Conservation (phyloP, 345 rosid genomes). For the Linum tenue region DNA sequence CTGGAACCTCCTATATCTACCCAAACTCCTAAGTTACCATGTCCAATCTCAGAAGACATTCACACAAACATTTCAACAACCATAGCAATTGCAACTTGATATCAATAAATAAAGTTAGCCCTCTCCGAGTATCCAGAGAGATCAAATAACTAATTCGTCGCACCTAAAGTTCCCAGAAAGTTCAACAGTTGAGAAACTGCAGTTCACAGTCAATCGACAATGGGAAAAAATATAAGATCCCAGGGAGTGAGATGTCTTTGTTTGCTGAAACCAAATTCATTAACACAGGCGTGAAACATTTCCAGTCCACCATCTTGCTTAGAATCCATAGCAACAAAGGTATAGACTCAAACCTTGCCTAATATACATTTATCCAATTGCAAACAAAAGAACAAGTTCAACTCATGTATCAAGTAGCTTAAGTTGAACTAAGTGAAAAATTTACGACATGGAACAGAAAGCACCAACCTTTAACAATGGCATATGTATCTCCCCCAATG, state of each 20-base stretch:
- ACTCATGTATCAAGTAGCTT: not conserved
- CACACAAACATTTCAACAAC: not conserved
- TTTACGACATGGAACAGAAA: conserved; percentile 11
- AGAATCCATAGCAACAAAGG: not conserved
- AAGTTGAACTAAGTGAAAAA: conserved; percentile 9
- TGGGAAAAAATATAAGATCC: not conserved
- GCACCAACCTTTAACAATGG: conserved; percentile 88
- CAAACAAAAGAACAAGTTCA: conserved; percentile 1
- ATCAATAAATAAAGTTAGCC: not conserved
- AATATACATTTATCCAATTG: not conserved
- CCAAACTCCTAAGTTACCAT: not conserved
- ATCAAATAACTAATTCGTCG: not conserved
- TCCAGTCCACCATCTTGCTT: not conserved
- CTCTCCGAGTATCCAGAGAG: no score
- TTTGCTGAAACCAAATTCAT: not conserved
- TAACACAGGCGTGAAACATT: not conserved
- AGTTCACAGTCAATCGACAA: not conserved
- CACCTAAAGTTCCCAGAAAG: not conserved
- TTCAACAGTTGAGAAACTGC: not conserved
- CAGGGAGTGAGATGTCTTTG: not conserved
- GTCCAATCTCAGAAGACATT: not conserved
- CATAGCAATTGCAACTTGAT: not conserved
- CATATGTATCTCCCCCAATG: conserved; percentile 84
- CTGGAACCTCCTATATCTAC: not conserved
- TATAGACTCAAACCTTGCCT: not conserved